These are phyloP conservation scores for Syncephalastrum racemosum DNA, from an alignment of 371 early-diverging fungal species.

Conservation along the genomic window DNA sequence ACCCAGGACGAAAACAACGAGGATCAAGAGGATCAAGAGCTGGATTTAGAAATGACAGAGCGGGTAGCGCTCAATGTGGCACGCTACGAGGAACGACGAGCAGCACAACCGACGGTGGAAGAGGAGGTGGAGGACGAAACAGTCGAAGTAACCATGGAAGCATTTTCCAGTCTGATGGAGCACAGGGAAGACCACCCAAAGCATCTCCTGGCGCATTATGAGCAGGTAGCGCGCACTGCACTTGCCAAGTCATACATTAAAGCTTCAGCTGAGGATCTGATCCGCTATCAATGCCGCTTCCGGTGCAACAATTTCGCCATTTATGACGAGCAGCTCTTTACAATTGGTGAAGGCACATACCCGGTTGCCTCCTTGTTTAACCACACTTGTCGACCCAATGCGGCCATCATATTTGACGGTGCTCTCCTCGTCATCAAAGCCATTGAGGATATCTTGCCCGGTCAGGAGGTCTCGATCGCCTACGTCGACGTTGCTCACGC, in stretches of 20 bases:
- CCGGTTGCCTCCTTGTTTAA: conserved; percentile 82
- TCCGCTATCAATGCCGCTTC: conserved; percentile 62
- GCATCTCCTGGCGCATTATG: conserved; percentile 15
- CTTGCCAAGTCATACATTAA: conserved; percentile 27
- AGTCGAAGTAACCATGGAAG: conserved; percentile 44
- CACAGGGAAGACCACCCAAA: conserved; percentile 30
- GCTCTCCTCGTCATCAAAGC: conserved; percentile 60
- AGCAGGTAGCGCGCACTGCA: conserved; percentile 16
- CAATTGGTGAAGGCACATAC: conserved; percentile 76
- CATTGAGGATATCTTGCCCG: conserved; percentile 58
- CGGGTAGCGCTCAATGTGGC: conserved; percentile 37
- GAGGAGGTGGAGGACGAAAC: conserved; percentile 21
- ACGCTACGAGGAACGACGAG: conserved; percentile 27
- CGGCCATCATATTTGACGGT: conserved; percentile 59
- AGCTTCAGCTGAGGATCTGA: conserved; percentile 24
- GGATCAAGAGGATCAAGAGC: conserved; percentile 16
- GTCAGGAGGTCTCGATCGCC: conserved; percentile 75
- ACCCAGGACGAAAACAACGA: conserved; percentile 11
- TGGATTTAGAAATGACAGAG: conserved; percentile 46
- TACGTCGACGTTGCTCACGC: conserved; percentile 75
- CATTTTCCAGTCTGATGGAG: conserved; percentile 41
- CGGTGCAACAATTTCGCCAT: conserved; percentile 79
- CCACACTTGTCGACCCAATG: conserved; percentile 86
- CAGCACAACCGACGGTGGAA: conserved; percentile 2
- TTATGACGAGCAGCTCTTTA: conserved; percentile 63